Percentiles rank a stretch among this genome's conserved stretches.
Evolutionary conservation across 2,329 filamentous ascomycete species (phyloP).

Genomic region (Leptographium lundbergii): DNA sequence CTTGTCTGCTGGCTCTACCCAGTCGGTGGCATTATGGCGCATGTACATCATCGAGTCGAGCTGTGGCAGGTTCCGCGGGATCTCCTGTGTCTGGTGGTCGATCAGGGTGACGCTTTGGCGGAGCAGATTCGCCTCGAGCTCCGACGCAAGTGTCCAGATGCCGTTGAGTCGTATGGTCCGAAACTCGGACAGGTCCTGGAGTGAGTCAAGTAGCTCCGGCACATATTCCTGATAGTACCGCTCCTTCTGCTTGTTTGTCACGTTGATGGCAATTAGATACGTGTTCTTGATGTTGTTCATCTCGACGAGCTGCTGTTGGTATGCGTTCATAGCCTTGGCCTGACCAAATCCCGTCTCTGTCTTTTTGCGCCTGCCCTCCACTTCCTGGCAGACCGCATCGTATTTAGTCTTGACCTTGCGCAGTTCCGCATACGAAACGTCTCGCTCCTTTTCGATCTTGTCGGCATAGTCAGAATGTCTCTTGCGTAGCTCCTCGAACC

Average conservation of each 20-base stretch:
- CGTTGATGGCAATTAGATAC: slow-evolving; percentile 92
- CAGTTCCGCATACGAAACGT: slow-evolving; percentile 69
- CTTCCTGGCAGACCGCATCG: slow-evolving; percentile 83
- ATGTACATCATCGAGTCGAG: slow-evolving; percentile 98
- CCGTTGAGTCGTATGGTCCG: slow-evolving; percentile 72
- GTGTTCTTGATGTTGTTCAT: slow-evolving; percentile 98
- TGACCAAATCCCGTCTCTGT: slow-evolving; percentile 91
- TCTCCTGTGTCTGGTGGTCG: slow-evolving; percentile 63
- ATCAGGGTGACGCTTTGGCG: slow-evolving; percentile 60
- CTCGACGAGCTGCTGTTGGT: slow-evolving; percentile 82
- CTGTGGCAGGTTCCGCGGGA: slow-evolving; percentile 73
- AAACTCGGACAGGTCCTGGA: slow-evolving; percentile 90
- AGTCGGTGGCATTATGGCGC: slow-evolving; percentile 72
- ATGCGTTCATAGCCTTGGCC: slow-evolving; percentile 77
- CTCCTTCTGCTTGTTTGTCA: slow-evolving; percentile 95
- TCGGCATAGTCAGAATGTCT: slow-evolving; percentile 78
- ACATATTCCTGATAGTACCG: slow-evolving; percentile 96
- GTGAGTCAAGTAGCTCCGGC: slow-evolving; percentile 80
- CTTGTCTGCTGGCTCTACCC: slow-evolving; percentile 76
- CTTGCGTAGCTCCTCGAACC: slow-evolving; percentile 88
- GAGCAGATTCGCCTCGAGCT: slow-evolving; percentile 69
- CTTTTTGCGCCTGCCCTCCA: slow-evolving; percentile 91
- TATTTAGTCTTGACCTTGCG: slow-evolving; percentile 90
- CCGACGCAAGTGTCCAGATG: slow-evolving; percentile 70
- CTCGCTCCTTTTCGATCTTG: slow-evolving; percentile 82